phyloP scores from a whole-genome alignment of 208 protist species.

The Wallacemonas sp. region DNA sequence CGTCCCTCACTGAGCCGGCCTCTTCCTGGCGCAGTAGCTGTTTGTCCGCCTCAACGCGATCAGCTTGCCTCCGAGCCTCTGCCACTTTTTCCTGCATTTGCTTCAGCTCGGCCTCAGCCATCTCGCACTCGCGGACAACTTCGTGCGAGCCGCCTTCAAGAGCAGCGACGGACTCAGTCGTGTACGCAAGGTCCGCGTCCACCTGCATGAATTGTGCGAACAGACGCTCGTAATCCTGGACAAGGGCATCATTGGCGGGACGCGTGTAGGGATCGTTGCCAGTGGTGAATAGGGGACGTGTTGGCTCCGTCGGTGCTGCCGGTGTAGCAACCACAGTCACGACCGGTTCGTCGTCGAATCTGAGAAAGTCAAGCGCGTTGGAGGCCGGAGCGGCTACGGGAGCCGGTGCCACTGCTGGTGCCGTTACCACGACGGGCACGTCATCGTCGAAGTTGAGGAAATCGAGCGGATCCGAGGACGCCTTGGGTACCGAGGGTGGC shows the following conservation, averaged over 20 bases:
- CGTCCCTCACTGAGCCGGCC: background rate
- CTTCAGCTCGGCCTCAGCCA: slow-evolving; percentile 21
- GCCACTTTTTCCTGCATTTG: slow-evolving; percentile 11
- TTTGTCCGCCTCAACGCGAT: background rate
- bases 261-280: slow-evolving; percentile 7
- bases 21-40: background rate
- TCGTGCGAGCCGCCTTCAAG: slow-evolving; percentile 34
- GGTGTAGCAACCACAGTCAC: background rate
- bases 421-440: background rate
- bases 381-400: background rate
- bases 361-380: slow-evolving; percentile 9
- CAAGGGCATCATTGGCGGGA: background rate
- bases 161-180: slow-evolving; percentile 9
- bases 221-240: slow-evolving; percentile 4
- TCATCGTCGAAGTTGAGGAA: slow-evolving; percentile 42
- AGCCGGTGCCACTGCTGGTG: background rate
- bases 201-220: slow-evolving; percentile 11
- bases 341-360: slow-evolving; percentile 16
- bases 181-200: background rate
- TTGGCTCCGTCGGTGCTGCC: background rate
- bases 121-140: slow-evolving; percentile 32
- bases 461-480: slow-evolving; percentile 20
- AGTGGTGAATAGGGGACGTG: slow-evolving; percentile 4
- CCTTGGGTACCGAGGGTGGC: background rate
- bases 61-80: slow-evolving; percentile 13